Evolutionary conservation across 2,329 filamentous ascomycete species (phyloP).

Genomic region (Stagonosporopsis rhizophila): DNA sequence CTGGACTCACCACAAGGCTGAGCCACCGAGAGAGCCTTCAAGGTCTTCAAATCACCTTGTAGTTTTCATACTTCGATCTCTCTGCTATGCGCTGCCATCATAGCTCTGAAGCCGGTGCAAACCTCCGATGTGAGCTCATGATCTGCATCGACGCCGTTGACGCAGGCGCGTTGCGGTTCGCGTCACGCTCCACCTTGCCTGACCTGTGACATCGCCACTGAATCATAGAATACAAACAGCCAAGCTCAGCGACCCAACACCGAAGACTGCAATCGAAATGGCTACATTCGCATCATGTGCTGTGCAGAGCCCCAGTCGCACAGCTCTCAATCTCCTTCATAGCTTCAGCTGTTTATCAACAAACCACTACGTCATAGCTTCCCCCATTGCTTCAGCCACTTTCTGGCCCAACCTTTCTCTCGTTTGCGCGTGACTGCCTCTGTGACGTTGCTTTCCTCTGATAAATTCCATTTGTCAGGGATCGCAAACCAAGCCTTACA

Average conservation of each 20-base stretch:
- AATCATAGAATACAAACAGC: background rate
- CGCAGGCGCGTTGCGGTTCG: constrained; percentile 4
- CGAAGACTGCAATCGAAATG: background rate
- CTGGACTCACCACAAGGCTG: constrained; percentile 1
- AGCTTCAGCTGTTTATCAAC: constrained; percentile 24
- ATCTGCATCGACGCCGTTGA: constrained; percentile 5
- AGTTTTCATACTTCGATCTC: background rate
- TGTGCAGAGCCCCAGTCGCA: background rate
- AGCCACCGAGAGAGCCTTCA: background rate
- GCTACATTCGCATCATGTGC: background rate
- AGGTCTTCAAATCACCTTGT: background rate
- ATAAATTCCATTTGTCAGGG: background rate
- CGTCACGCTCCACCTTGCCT: constrained; percentile 14
- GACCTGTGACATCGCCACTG: constrained; percentile 4
- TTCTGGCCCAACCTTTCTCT: background rate
- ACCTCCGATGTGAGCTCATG: constrained; percentile 8
- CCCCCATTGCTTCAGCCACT: background rate
- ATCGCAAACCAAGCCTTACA: background rate
- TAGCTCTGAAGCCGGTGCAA: background rate
- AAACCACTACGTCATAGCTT: constrained; percentile 17
- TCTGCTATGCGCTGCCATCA: background rate
- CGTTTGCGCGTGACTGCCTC: background rate
- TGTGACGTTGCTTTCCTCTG: background rate
- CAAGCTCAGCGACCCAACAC: background rate
- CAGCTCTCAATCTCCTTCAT: background rate